Evolutionary conservation across 129 eudicot genomes (phyloP).

Genomic region (Apium graveolens): DNA sequence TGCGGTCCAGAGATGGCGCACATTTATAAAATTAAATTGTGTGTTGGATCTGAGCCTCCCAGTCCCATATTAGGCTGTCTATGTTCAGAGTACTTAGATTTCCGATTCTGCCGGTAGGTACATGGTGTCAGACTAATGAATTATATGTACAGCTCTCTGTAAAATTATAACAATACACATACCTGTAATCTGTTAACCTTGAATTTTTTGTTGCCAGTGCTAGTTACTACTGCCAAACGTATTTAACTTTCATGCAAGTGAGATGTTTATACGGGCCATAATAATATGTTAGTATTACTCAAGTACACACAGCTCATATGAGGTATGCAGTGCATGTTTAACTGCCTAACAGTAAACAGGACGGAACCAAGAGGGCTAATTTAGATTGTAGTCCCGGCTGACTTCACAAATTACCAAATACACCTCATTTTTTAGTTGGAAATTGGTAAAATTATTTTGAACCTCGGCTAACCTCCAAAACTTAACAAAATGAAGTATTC

Average conservation of each 20-base stretch:
- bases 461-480: too few relatives aligned
- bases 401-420: too few relatives aligned
- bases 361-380: too few relatives aligned
- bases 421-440: too few relatives aligned
- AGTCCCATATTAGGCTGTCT: neutral
- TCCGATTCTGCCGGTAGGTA: neutral
- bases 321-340: neutral
- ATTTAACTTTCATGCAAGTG: neutral
- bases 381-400: too few relatives aligned
- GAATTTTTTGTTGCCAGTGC: neutral
- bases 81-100: neutral
- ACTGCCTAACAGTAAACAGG: neutral
- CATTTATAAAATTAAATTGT: neutral
- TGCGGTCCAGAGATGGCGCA: neutral
- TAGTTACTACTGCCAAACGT: too few relatives aligned
- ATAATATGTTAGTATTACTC: neutral
- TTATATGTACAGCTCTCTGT: neutral
- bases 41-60: neutral
- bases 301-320: neutral
- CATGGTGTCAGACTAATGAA: neutral
- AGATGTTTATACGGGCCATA: too few relatives aligned
- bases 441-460: too few relatives aligned
- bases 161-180: too few relatives aligned
- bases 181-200: neutral
- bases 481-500: too few relatives aligned